Conservation (phyloP, 2,329 filamentous ascomycete genomes). For the Alternaria ethzedia region DNA sequence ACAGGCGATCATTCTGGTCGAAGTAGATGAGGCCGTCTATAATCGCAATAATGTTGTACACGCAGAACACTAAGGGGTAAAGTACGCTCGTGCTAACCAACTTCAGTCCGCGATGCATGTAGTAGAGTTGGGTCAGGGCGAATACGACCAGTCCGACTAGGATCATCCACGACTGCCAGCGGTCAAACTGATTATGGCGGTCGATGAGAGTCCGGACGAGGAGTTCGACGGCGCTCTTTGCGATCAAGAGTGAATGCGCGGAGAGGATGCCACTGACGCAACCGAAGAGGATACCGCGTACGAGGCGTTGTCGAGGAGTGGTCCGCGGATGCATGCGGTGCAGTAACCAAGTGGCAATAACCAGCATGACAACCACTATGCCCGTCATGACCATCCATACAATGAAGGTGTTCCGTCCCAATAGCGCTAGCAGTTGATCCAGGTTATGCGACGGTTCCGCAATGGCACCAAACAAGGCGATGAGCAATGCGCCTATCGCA, state of each 20-base stretch:
- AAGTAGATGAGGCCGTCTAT: conserved; percentile 98
- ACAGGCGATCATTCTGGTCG: conserved; percentile 81
- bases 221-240: conserved; percentile 95
- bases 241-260: conserved; percentile 89
- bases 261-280: conserved; percentile 89
- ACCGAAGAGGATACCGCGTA: conserved; percentile 86
- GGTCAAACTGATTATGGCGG: conserved; percentile 88
- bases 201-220: conserved; percentile 86
- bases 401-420: conserved; percentile 77
- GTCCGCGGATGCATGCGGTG: conserved; percentile 48
- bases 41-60: conserved; percentile 99
- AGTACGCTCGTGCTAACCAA: conserved; percentile 93
- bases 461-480: conserved; percentile 92
- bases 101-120: conserved; percentile 90
- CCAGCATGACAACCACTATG: conserved; percentile 72
- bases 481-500: conserved; percentile 84
- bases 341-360: conserved; percentile 55
- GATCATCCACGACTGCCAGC: conserved; percentile 94
- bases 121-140: conserved; percentile 91
- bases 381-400: conserved; percentile 87
- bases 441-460: conserved; percentile 90
- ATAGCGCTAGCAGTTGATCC: conserved; percentile 76
- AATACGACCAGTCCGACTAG: conserved; percentile 79
- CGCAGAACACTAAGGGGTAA: conserved; percentile 96
- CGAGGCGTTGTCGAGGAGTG: conserved; percentile 72